These are phyloP conservation scores for Arthrinium phaeospermum DNA, from an alignment of 2,329 filamentous ascomycete species.

Conservation along the genomic window DNA sequence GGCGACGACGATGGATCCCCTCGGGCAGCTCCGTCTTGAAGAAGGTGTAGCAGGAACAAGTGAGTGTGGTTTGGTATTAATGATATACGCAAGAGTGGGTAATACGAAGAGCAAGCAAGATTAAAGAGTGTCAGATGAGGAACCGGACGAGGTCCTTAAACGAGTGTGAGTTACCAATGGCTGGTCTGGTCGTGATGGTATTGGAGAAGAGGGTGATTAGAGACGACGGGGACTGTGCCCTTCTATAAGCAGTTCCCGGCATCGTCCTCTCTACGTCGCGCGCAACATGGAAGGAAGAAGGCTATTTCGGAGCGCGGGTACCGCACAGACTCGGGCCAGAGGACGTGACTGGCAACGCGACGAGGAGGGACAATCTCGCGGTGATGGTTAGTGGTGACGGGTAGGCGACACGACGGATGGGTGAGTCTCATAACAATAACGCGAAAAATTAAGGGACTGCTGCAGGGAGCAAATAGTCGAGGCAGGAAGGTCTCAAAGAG, in stretches of 20 bases:
- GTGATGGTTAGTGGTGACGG: not conserved
- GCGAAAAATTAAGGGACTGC: not conserved
- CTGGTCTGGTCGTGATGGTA: slow-evolving; percentile 4
- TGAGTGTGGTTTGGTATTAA: not conserved
- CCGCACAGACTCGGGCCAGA: not conserved
- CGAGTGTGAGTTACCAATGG: slow-evolving; percentile 1
- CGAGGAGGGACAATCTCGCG: not conserved
- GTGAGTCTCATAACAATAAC: slow-evolving; percentile 4
- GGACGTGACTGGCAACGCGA: not conserved
- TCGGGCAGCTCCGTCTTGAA: not conserved
- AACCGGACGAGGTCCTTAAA: not conserved
- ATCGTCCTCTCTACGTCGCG: too few species aligned
- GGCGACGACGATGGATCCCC: not conserved
- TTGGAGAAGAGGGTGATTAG: not conserved
- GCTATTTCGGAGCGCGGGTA: slow-evolving; percentile 5
- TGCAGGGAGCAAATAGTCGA: slow-evolving; percentile 10
- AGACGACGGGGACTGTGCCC: not conserved
- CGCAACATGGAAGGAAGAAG: not conserved
- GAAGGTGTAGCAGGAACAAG: not conserved
- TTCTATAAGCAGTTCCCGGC: not conserved
- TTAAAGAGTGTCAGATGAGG: not conserved
- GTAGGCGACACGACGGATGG: not conserved
- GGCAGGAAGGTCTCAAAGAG: not conserved
- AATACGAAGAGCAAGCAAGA: not conserved
- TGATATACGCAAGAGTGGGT: not conserved